Percentiles rank a stretch among this genome's conserved stretches.
phyloP scores from a whole-genome alignment of 2,329 filamentous ascomycete species.

The Cyanodermella asteris region DNA sequence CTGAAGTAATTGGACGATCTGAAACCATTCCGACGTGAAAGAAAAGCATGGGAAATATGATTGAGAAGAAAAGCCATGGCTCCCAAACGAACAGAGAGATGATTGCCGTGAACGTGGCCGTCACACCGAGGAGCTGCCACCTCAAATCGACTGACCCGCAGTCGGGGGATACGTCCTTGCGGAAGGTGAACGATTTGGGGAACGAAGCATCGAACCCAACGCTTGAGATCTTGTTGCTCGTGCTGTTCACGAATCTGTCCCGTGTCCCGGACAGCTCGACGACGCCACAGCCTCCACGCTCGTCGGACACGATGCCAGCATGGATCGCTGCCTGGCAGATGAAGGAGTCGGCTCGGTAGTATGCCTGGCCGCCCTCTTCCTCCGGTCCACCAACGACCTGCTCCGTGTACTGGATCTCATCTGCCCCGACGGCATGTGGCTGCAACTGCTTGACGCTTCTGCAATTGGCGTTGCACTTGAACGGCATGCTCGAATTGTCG shows the following conservation, averaged over 20 bases:
- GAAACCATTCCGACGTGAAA: constrained; percentile 78
- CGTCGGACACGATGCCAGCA: constrained; percentile 51
- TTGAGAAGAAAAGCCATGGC: constrained; percentile 64
- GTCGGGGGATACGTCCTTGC: constrained; percentile 29
- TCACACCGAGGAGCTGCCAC: constrained; percentile 68
- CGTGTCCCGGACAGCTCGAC: constrained; percentile 50
- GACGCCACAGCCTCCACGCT: constrained; percentile 61
- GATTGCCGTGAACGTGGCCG: constrained; percentile 53
- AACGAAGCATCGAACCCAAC: constrained; percentile 72
- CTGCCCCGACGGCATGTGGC: constrained; percentile 28
- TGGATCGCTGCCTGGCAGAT: constrained; percentile 73
- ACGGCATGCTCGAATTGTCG: constrained; percentile 27
- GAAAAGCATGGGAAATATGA: constrained; percentile 61
- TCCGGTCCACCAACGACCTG: constrained; percentile 30
- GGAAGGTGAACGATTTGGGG: constrained; percentile 65
- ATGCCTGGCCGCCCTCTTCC: constrained; percentile 27
- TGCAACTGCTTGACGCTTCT: constrained; percentile 23
- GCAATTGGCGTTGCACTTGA: constrained; percentile 35
- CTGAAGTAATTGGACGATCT: constrained; percentile 51
- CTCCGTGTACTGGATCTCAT: constrained; percentile 27
- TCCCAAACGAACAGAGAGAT: constrained; percentile 66
- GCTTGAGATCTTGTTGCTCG: constrained; percentile 54
- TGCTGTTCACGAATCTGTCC: constrained; percentile 38
- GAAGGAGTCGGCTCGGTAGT: constrained; percentile 78
- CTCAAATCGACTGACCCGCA: constrained; percentile 57